Evolutionary conservation across 1,284 basidiomycete species (phyloP), one percentile per base, ranked within the genome.

Genomic region (Hypsizygus ulmarius): DNA sequence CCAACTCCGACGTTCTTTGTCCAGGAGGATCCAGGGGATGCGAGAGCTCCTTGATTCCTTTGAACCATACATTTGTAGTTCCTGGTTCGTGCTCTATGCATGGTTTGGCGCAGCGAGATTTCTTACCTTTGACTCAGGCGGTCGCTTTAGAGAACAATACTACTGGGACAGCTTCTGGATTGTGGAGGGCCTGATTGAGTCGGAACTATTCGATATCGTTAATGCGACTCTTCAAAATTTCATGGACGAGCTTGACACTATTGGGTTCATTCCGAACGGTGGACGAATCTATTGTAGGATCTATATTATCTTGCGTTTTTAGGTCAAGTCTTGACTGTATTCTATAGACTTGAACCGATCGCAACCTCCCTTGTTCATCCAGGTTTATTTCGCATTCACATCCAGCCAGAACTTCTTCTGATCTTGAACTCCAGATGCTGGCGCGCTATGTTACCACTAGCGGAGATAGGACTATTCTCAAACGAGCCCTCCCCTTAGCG

Each of bases 231-330:
- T 95, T 25, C 81, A 89, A 57, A 95, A 96, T 70, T 94, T 97
- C 61, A 93, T 96, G 91, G 93, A 97, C 60, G 82, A 94, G 62
- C 71, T 97, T 43, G 81, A 88, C 30, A 66, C 66, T 33, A 77
- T 82, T 53, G 93, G 93, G 0, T 97, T 96, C 69, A 85, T 97
- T 55, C 93, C 93, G 1, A 97, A 97, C 61, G 94, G 94, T 10
- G 93, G 92, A 11, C 77, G 90, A 3, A 84, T 84, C 41, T 90
- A 91, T 57, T 90, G 85, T 84, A 58, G 54, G 76, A 57, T 5
- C 16, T 27, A n/a, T 39, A 11, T n/a, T 27, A 35, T 56, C 18
- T 36, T 2, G n/a, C 40, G 34, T 10, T n/a, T 29, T 25, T 12
- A 39, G 21, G 50, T 18, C 29, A 12, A 44, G 51, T 11, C 16